phyloP scores from a whole-genome alignment of 1,139 yeast species.

The Saccharomyces hybrid region DNA sequence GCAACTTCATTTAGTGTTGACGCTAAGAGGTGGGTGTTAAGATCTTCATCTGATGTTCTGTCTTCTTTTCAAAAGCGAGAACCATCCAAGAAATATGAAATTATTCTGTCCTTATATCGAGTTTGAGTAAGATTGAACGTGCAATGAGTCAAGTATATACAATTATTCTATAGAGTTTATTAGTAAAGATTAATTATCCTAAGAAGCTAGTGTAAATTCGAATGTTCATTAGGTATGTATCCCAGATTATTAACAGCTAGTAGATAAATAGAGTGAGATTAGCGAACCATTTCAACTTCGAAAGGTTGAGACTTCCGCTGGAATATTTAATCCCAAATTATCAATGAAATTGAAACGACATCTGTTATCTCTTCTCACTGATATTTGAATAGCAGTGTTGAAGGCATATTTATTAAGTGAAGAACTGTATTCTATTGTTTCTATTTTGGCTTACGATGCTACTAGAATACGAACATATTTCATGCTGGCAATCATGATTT shows the following conservation, averaged over 20 bases:
- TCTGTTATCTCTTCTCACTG: no score
- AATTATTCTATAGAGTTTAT: neutral
- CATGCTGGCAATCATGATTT: no score
- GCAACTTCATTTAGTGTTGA: constrained; percentile 78
- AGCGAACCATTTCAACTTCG: neutral
- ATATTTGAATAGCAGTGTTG: no score
- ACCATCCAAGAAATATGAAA: neutral
- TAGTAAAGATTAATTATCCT: neutral
- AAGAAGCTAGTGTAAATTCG: neutral
- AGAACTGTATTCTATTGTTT: no score
- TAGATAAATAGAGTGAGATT: neutral
- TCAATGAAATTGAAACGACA: neutral
- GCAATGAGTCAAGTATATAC: neutral
- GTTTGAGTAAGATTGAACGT: neutral
- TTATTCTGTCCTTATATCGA: neutral
- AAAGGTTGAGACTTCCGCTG: neutral
- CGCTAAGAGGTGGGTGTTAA: constrained; percentile 71
- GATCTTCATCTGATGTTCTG: constrained; percentile 2
- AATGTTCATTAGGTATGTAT: neutral
- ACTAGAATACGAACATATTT: no score
- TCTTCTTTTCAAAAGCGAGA: neutral
- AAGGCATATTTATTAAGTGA: no score
- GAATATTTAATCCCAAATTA: no score
- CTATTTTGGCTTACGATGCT: no score
- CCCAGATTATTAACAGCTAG: neutral